Conservation (phyloP, 768 basidiomycete genomes). For the Chalciporus piperatus region DNA sequence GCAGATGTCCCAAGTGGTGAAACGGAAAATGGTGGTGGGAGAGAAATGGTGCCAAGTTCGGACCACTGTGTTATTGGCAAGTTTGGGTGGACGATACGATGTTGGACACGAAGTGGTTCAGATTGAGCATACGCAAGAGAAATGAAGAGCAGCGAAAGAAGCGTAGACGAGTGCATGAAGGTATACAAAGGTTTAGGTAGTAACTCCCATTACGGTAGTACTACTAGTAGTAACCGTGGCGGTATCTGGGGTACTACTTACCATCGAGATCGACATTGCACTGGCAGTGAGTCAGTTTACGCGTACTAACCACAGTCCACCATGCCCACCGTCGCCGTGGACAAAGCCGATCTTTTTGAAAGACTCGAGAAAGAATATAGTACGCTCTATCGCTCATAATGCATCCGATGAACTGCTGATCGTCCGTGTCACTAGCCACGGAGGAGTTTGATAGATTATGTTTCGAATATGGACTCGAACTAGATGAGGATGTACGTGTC, state of each 20-base stretch:
- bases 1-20: conserved; percentile 34
- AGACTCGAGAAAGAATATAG: conserved; percentile 82
- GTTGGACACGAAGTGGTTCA: conserved; percentile 18
- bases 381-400: conserved; percentile 33
- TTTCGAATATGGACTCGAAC: conserved; percentile 96
- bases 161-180: conserved; percentile 6
- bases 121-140: conserved; percentile 11
- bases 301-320: conserved; percentile 1
- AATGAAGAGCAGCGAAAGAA: conserved; percentile 14
- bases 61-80: conserved; percentile 24
- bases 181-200: too few species aligned
- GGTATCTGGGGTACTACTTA: conserved; percentile 24
- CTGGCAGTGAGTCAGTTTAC: not conserved
- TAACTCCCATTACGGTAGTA: too few species aligned
- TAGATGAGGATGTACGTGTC: conserved; percentile 90
- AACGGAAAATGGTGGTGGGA: conserved; percentile 34
- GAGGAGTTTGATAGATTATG: conserved; percentile 94
- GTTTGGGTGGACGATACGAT: conserved; percentile 34
- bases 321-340: conserved; percentile 95
- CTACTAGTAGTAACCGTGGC: not conserved
- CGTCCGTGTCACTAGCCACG: conserved; percentile 54
- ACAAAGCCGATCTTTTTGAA: conserved; percentile 93
- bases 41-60: conserved; percentile 23
- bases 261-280: not conserved
- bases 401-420: conserved; percentile 11